These are phyloP conservation scores for Debaryomyces castellii DNA, from an alignment of 805 yeast genomes.

Conservation along the genomic window DNA sequence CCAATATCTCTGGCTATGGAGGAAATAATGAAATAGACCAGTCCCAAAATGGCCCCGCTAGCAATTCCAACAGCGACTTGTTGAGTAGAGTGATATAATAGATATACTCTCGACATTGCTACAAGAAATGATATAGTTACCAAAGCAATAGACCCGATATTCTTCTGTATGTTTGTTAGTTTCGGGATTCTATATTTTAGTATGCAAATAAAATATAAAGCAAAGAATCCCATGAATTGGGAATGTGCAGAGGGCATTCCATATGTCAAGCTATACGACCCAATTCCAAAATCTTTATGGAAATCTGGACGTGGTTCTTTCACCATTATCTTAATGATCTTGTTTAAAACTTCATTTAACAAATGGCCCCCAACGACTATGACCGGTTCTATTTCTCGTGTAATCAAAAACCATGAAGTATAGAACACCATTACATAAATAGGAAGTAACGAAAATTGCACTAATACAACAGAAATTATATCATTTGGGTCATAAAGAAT, in stretches of 20 bases:
- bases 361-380: slow-evolving; percentile 85
- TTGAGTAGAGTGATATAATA: slow-evolving; percentile 68
- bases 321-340: slow-evolving; percentile 59
- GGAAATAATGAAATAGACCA: slow-evolving; percentile 52
- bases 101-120: slow-evolving; percentile 69
- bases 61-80: slow-evolving; percentile 76
- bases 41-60: slow-evolving; percentile 62
- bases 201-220: slow-evolving; percentile 52
- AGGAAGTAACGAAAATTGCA: slow-evolving; percentile 78
- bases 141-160: slow-evolving; percentile 26
- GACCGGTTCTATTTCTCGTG: slow-evolving; percentile 85
- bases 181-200: slow-evolving; percentile 41
- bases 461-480: slow-evolving; percentile 56
- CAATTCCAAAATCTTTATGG: slow-evolving; percentile 45
- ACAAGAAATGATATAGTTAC: slow-evolving; percentile 40
- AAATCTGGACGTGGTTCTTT: slow-evolving; percentile 75
- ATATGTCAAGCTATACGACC: slow-evolving; percentile 55
- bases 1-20: slow-evolving; percentile 65
- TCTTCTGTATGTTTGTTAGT: slow-evolving; percentile 24
- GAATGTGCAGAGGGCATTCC: slow-evolving; percentile 99
- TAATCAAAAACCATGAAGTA: slow-evolving; percentile 76
- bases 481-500: slow-evolving; percentile 75
- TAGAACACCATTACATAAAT: slow-evolving; percentile 75
- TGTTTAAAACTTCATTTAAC: slow-evolving; percentile 69
- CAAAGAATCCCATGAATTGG: slow-evolving; percentile 89